Conservation (phyloP, 1,284 basidiomycete species). For the Cryptococcus jaspeensis region DNA sequence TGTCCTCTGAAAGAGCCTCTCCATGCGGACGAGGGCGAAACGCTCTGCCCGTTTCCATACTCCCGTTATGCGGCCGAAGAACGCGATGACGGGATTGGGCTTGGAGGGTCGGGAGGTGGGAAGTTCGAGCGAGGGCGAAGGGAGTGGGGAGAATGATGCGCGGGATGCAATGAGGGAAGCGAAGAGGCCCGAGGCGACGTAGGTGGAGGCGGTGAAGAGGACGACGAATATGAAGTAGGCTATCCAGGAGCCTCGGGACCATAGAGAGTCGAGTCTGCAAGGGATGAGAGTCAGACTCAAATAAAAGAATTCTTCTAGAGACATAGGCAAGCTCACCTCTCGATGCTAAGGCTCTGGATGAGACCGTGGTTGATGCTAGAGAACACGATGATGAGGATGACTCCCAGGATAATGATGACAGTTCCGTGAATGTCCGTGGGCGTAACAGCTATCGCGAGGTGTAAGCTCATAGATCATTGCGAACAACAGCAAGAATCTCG, state of each 20-base stretch:
- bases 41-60: slow-evolving; percentile 57
- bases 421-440: slow-evolving; percentile 49
- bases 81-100: slow-evolving; percentile 19
- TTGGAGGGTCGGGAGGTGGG: slow-evolving; percentile 21
- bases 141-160: slow-evolving; percentile 56
- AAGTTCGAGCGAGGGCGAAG: slow-evolving; percentile 37
- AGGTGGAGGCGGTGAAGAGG: slow-evolving; percentile 63
- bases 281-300: slow-evolving; percentile 13
- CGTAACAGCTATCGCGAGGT: slow-evolving; percentile 39
- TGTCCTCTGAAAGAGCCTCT: slow-evolving; percentile 70
- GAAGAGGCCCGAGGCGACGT: slow-evolving; percentile 55
- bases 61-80: slow-evolving; percentile 14
- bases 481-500: background rate
- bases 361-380: slow-evolving; percentile 53
- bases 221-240: slow-evolving; percentile 79
- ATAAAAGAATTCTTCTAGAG: slow-evolving; percentile 5
- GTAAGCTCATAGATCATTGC: slow-evolving; percentile 12
- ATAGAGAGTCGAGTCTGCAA: slow-evolving; percentile 67
- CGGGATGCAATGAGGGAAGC: slow-evolving; percentile 39
- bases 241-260: slow-evolving; percentile 81
- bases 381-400: slow-evolving; percentile 52
- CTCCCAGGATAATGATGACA: slow-evolving; percentile 49
- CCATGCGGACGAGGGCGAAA: slow-evolving; percentile 63
- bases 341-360: slow-evolving; percentile 52
- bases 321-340: slow-evolving; percentile 43